Evolutionary conservation across 1,284 basidiomycete genomes (phyloP), one percentile per base, ranked within the genome.

Genomic region (Malassezia obtusa): DNA sequence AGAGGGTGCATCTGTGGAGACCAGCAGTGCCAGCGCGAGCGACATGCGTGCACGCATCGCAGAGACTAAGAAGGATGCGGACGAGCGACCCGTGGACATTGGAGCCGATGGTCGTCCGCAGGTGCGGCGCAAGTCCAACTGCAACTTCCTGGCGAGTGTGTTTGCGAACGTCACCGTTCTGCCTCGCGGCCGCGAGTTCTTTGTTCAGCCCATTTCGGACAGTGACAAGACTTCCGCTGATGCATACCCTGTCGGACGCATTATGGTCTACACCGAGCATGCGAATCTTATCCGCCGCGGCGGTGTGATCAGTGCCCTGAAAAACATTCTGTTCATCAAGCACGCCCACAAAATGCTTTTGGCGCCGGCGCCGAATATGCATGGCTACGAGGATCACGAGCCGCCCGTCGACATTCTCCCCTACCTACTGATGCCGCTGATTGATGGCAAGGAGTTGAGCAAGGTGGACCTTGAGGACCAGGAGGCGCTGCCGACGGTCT

Each of bases 371-470:
- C 57, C 61, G 1, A 35, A 15, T 2, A 50, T 56, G n/a, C 58
- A 61, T 11, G 63, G 50, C 9, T 50, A 65, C 44, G 56, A 59
- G 19, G 8, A 45, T 15, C 2, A 21, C 31, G 30, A 17, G 28
- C 62, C 69, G 2, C 62, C 68, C 4, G 54, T 72, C n/a, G 71
- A 73, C 44, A 49, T 70, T n/a, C 57, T 73, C 15, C 69, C 71
- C 1, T 65, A 64, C 41, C 79, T 99, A 10, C 78, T 98, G 1
- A 80, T 92, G 4, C 92, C 92, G 0, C 79, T 99, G 2, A 90
- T 91, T 58, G 91, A 91, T 4, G 86, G 89, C 1, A 90, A 95
- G 74, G 92, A 96, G 40, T 52, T 65, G 40, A 46, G 58, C 32
- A 58, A 64, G 30, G 61, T 61, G 22, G 56, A 60, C 45, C 49